Evolutionary conservation across 2,329 filamentous ascomycete species (phyloP), one percentile per base, ranked within the genome.

Genomic region (Septoria linicola): DNA sequence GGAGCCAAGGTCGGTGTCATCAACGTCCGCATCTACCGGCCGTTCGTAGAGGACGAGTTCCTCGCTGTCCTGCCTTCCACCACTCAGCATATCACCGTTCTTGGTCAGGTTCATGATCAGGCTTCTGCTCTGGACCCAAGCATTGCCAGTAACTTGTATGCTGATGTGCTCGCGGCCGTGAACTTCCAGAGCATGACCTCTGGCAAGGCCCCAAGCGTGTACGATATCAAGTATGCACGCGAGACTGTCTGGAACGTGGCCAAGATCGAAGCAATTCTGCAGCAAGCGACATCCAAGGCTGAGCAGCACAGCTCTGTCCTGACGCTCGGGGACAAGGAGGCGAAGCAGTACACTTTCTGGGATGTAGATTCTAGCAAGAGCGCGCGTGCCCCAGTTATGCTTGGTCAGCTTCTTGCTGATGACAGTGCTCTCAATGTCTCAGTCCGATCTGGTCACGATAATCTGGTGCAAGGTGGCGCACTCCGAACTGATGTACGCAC

Each of bases 31-130:
- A 80, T 99, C 49, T 99, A 97, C 77, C 84, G 92, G 36, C 93
- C 93, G 13, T 97, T 99, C 66, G 83, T 93, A 25, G 93, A 99
- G 73, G 90, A 96, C 68, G 88, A 89, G 44, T 97, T 99, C 78
- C 76, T 97, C 57, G 83, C 86, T 60, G 81, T 82, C 8, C 80
- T 99, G 21, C 90, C 93, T 27, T 77, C 82, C 60, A 87, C 87
- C 30, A 81, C 85, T 40, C 83, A 82, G 72, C 87, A 80, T 56
- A 79, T 99, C 59, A 85, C 86, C 31, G 89, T 97, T 16, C 81
- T 99, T 4, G 93, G 93, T 47, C 93, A 99, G 70, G 92, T 99
- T 59, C 73, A 79, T 55, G 84, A 88, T 60, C 80, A 88, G 57
- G 75, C 81, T 53, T 83, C 84, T 52, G 87, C 93, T 5, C 76